Evolutionary conservation across 768 basidiomycete genomes (phyloP), one percentile per base, ranked within the genome.

Genomic region (Paxillus rubicundulus): DNA sequence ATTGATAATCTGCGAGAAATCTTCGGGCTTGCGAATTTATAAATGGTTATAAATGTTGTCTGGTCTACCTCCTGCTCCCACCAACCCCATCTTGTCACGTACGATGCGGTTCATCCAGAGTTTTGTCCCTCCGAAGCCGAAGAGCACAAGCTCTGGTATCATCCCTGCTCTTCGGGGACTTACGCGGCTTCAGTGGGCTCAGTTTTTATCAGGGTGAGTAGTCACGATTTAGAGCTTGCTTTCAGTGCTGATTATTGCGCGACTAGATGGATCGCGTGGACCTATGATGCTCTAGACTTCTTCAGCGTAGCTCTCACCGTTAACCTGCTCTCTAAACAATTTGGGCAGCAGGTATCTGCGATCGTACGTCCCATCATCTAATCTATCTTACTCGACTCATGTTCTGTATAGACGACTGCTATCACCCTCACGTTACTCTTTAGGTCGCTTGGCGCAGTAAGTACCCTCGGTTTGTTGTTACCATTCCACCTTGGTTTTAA

Each of bases 371-470:
- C 33, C 3, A 10, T 33, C 14, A 20, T 3, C 2, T 16, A 39
- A 9, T 12, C 44, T 21, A 5, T 28, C 37, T 37, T 33, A 12
- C 2, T 33, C 24, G 39, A 47, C 46, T 55, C 10, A 41, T 34
- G 18, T 1, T 9, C 2, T n/a, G 8, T 27, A 18, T 49, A 79
- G 78, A 89, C 90, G 43, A 84, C 85, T 17, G 80, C 91, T 5
- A 94, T 98, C 64, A 97, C 95, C 5, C 77, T 97, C 45, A 97
- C 95, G 0, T 77, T 98, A 1, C 81, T 98, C n/a, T 88, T 98
- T 77, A 83, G 95, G 52, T 87, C 89, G 4, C 73, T 80, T 46
- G 89, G 88, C 30, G 87, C 89, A 36, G 86, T 78, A 38, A 63
- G 78, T 58, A 42, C 53, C 45, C 21, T 36, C 5, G 4, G 2